Base-by-base conservation (phyloP, 2,329 filamentous ascomycete species). In the Cytospora leucostoma region DNA sequence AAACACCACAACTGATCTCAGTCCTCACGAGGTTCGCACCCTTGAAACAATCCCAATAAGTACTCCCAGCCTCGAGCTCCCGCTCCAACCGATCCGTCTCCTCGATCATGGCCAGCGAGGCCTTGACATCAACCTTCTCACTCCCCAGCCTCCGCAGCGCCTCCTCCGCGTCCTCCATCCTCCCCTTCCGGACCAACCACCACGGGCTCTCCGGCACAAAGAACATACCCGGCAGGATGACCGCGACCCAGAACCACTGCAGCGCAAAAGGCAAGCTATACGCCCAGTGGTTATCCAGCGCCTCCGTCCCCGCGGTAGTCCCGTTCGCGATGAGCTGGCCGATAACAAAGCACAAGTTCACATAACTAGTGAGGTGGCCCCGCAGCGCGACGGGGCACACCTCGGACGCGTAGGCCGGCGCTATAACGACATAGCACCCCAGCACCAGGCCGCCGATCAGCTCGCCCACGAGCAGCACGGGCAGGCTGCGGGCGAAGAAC, bases 311-410 rank as follows among this genome's bases (percentile, higher is more conserved):
- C 2, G 78, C 76, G 1, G 79, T 80, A 40, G 81, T 76, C 7
- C 76, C 77, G 62, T 81, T 80, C 5, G 75, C 84, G 2, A 88
- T 75, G 5, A 88, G 77, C 69, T 88, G 85, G 1, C 85, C 85
- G 19, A 84, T 84, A 50, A 86, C 84, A 73, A 86, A 88, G 69
- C 84, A 87, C 44, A 88, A 74, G 68, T 87, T 88, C 62, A 87
- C 82, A 63, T 82, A 88, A 38, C 81, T 82, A 1, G 85, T 87
- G 27, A 87, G 73, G 52, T 84, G 79, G 34, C 82, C 83, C 34
- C 86, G 79, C 47, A 88, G 78, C 1, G 81, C 80, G 35, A 84
- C 76, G 2, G 85, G 86, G 47, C 83, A 85, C 7, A 88, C 82
- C 71, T 88, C 85, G 0, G 82, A 83, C 8, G 84, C 84, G 68